phyloP scores from a whole-genome alignment of 441 rosid species.

The Gossypium schwendimanii region DNA sequence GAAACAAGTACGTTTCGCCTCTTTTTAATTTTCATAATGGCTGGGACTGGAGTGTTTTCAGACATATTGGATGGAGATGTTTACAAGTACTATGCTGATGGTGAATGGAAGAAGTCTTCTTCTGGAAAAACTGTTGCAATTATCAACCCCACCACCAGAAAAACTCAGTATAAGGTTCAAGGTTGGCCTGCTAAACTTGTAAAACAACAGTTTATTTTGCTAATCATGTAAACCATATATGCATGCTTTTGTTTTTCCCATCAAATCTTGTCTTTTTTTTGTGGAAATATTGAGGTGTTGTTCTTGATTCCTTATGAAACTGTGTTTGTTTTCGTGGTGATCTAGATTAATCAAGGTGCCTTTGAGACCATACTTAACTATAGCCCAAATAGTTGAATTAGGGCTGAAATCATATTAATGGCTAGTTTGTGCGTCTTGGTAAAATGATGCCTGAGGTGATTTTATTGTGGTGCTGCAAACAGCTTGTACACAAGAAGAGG shows the following conservation, averaged over 20 bases:
- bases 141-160: slow-evolving; percentile 75
- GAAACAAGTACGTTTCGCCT: not conserved
- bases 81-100: slow-evolving; percentile 70
- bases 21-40: slow-evolving; percentile 31
- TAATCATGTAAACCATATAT: not conserved
- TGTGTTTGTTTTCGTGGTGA: not conserved
- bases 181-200: slow-evolving; percentile 36
- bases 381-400: not conserved
- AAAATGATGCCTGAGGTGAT: not conserved
- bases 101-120: slow-evolving; percentile 74
- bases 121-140: slow-evolving; percentile 77
- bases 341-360: not conserved
- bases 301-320: not conserved
- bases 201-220: not conserved
- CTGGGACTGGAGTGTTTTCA: slow-evolving; percentile 63
- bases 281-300: too few relatives aligned
- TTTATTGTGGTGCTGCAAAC: slow-evolving; percentile 1
- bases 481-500: slow-evolving; percentile 97
- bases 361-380: too few relatives aligned
- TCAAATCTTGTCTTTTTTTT: not conserved
- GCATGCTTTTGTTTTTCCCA: not conserved
- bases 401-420: not conserved
- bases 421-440: not conserved
- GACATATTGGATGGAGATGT: slow-evolving; percentile 75
- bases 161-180: slow-evolving; percentile 87